A percentile compares a stretch with the other conserved stretches of the same genome.
Conservation (phyloP, 179 eudicot species). For the Heliamphora ciliata region DNA sequence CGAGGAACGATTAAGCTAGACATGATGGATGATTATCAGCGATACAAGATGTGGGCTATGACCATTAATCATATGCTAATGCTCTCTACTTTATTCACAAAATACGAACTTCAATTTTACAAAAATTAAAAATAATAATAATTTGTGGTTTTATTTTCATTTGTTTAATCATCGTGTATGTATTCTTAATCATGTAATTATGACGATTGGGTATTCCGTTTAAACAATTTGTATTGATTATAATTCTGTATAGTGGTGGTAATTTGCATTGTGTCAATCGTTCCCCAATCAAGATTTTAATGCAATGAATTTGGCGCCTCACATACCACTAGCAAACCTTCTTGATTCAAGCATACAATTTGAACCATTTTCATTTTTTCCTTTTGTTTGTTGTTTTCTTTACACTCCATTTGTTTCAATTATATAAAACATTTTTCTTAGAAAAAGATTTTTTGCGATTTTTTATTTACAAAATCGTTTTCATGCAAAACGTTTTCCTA, state of each 20-base stretch:
- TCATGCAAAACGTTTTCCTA: too few species aligned
- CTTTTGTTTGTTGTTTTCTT: too few species aligned
- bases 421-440: too few species aligned
- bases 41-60: constrained; percentile 64
- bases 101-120: constrained; percentile 59
- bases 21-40: constrained; percentile 64
- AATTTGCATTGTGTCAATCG: neutral
- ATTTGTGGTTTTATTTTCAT: neutral
- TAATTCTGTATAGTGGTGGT: neutral
- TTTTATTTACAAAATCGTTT: too few species aligned
- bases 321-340: too few species aligned
- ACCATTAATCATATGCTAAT: constrained; percentile 66
- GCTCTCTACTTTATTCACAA: constrained; percentile 54
- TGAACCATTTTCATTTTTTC: too few species aligned
- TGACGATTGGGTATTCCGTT: neutral
- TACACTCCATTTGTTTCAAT: too few species aligned
- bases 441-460: too few species aligned
- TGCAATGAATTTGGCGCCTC: too few species aligned
- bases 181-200: constrained; percentile 10
- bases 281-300: neutral
- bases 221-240: neutral
- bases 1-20: constrained; percentile 67
- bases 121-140: constrained; percentile 27
- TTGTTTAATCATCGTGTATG: constrained; percentile 4
- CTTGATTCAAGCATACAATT: too few species aligned